Evolutionary conservation across 2,329 filamentous ascomycete genomes (phyloP).

Genomic region (Botryotinia convoluta): DNA sequence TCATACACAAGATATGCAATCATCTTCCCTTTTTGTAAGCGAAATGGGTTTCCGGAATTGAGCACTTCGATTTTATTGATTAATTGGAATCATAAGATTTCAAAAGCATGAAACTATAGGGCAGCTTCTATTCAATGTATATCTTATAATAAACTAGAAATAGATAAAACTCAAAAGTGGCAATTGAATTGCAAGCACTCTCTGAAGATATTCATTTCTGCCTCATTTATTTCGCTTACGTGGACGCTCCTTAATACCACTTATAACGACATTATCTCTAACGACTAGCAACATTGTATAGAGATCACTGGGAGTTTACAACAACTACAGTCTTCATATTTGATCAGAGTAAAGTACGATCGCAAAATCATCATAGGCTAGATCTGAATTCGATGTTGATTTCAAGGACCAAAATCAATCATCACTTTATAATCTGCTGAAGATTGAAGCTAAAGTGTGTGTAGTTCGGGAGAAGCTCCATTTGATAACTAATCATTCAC

Average conservation of each 20-base stretch:
- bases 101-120: no score
- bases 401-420: background rate
- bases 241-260: background rate
- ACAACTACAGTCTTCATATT: background rate
- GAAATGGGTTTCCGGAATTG: no score
- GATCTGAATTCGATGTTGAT: background rate
- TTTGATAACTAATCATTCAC: no score
- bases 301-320: background rate
- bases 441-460: background rate
- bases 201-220: background rate
- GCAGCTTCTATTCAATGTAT: no score
- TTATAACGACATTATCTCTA: background rate
- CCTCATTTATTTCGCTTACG: no score
- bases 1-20: rapidly evolving
- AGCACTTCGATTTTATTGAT: no score
- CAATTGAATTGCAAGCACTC: background rate
- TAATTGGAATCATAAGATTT: no score
- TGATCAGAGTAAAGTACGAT: rapidly evolving
- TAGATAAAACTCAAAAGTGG: no score
- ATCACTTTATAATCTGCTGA: background rate
- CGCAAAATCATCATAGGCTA: background rate
- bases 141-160: no score
- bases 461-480: background rate
- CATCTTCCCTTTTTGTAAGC: background rate
- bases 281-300: background rate